phyloP scores from a whole-genome alignment of 148 eudicot genomes.

The Rheum nobile region DNA sequence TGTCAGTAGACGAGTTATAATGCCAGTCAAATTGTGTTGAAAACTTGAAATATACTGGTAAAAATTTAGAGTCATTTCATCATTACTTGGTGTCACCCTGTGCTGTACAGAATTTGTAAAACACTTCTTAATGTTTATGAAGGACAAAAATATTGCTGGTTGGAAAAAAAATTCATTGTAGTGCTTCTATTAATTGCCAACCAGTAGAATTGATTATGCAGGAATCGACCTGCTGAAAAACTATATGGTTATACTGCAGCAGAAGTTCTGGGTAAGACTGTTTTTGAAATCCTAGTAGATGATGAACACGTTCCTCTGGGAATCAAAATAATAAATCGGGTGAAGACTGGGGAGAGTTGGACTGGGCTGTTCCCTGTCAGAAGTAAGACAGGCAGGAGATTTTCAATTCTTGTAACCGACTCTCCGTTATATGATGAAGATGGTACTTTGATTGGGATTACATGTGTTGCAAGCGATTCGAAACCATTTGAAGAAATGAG shows the following conservation, averaged over 20 bases:
- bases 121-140: background rate
- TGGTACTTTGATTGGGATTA: conserved; percentile 55
- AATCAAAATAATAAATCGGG: conserved; percentile 37
- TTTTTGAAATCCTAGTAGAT: conserved; percentile 42
- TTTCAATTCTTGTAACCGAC: conserved; percentile 42
- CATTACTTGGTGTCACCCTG: background rate
- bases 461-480: conserved; percentile 56
- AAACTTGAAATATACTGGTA: background rate
- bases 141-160: background rate
- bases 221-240: conserved; percentile 73
- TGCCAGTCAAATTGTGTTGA: background rate
- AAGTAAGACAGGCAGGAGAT: conserved; percentile 44
- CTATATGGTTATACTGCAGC: conserved; percentile 72
- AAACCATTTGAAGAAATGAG: conserved; percentile 37
- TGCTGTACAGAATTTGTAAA: background rate
- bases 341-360: conserved; percentile 63
- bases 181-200: background rate
- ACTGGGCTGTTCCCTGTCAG: conserved; percentile 73
- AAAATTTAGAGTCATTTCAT: background rate
- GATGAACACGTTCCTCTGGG: conserved; percentile 32
- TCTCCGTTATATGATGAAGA: conserved; percentile 77
- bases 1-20: background rate
- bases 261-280: conserved; percentile 63
- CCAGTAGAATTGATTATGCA: conserved; percentile 22
- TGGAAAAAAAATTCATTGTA: background rate